Evolutionary conservation across 345 rosid species (phyloP).

Genomic region (Hibiscus trionum): DNA sequence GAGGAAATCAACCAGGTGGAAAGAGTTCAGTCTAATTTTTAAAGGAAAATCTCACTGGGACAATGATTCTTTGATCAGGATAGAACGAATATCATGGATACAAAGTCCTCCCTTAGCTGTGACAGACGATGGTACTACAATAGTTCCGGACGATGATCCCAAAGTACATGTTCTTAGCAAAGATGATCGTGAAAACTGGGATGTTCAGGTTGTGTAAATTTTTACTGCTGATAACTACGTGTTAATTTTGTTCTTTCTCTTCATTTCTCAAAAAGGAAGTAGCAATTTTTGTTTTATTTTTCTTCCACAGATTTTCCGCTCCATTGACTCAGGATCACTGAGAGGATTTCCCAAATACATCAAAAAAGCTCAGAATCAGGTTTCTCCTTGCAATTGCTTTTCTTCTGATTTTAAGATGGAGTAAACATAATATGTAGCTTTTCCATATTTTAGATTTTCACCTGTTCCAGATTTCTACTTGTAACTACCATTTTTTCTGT

Average conservation of each 20-base stretch:
- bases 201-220: conserved; percentile 56
- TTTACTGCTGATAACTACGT: not conserved
- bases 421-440: not conserved
- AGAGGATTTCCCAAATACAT: conserved; percentile 53
- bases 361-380: conserved; percentile 34
- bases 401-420: not conserved
- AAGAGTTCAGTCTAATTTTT: conserved; percentile 52
- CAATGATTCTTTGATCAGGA: conserved; percentile 72
- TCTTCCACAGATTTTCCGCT: conserved; percentile 50
- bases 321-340: conserved; percentile 59
- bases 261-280: not conserved
- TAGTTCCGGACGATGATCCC: conserved; percentile 52
- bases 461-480: conserved; percentile 32
- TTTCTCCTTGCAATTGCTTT: conserved; percentile 11
- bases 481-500: not conserved
- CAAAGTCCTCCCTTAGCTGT: conserved; percentile 44
- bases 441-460: not conserved
- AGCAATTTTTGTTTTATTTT: not conserved
- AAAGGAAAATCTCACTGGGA: conserved; percentile 58
- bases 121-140: conserved; percentile 29
- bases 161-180: conserved; percentile 40
- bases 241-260: not conserved
- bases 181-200: conserved; percentile 69
- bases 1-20: conserved; percentile 79
- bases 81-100: conserved; percentile 94